Conservation (phyloP, 768 basidiomycete genomes). For the Termitomyces bulborhizus region DNA sequence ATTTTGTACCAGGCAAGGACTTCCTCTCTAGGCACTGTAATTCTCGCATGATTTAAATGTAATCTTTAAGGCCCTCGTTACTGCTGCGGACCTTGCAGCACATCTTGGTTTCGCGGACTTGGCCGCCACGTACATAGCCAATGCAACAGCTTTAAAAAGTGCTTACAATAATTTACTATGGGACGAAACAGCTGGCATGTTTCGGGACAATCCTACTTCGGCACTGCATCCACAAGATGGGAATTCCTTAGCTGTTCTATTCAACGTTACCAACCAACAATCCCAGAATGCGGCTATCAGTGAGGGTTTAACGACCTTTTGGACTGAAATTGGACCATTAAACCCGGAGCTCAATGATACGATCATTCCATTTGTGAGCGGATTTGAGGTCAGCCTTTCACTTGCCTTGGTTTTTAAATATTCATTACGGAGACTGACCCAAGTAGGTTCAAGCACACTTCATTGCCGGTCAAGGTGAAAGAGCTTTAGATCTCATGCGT, state of each 20-base stretch:
- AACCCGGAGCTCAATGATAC: slow-evolving; percentile 46
- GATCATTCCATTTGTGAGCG: slow-evolving; percentile 46
- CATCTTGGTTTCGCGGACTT: slow-evolving; percentile 20
- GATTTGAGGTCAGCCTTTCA: slow-evolving; percentile 32
- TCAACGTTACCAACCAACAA: slow-evolving; percentile 33
- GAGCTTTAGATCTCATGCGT: slow-evolving; percentile 38
- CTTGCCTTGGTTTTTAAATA: background rate
- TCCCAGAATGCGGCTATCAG: slow-evolving; percentile 37
- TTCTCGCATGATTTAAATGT: background rate
- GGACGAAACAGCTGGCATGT: slow-evolving; percentile 36
- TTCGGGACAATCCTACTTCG: slow-evolving; percentile 37
- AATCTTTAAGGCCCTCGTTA: slow-evolving; percentile 24
- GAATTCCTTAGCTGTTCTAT: slow-evolving; percentile 41
- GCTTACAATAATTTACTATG: slow-evolving; percentile 38
- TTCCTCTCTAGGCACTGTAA: background rate
- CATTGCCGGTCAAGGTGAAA: slow-evolving; percentile 35
- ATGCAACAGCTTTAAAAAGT: slow-evolving; percentile 32
- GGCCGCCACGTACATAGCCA: slow-evolving; percentile 20
- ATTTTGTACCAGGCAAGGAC: slow-evolving; percentile 32
- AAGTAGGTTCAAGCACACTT: slow-evolving; percentile 45
- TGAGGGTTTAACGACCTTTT: slow-evolving; percentile 36
- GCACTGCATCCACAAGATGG: slow-evolving; percentile 43
- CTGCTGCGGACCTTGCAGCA: slow-evolving; percentile 28
- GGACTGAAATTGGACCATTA: slow-evolving; percentile 42
- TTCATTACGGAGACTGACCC: background rate